A percentile compares a stretch with the other conserved stretches of the same genome.
Conservation (phyloP, 306 rosid genomes). For the Inga oerstediana region DNA sequence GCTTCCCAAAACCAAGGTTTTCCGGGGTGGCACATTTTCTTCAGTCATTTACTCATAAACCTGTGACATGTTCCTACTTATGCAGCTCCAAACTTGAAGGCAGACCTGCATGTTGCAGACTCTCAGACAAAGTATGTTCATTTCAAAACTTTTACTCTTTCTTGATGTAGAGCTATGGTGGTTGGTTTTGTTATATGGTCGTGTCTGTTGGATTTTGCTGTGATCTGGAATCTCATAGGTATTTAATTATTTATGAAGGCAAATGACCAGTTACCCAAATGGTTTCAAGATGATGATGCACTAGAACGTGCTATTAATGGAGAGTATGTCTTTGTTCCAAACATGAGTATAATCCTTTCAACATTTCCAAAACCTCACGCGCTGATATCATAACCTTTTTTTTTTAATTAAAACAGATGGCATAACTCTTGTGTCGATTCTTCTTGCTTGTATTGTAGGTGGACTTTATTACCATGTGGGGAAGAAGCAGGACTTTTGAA, state of each 20-base stretch:
- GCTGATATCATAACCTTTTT: background rate
- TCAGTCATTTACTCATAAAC: constrained; percentile 1
- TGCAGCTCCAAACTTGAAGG: constrained; percentile 95
- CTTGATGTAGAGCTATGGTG: constrained; percentile 13
- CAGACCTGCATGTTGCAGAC: constrained; percentile 79
- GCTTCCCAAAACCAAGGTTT: background rate
- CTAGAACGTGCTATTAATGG: constrained; percentile 87
- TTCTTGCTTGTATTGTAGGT: constrained; percentile 49
- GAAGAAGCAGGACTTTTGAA: constrained; percentile 46
- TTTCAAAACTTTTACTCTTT: constrained; percentile 20
- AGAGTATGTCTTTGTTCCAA: constrained; percentile 60
- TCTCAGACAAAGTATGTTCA: constrained; percentile 87
- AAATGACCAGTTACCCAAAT: constrained; percentile 61
- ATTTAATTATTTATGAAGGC: constrained; percentile 61
- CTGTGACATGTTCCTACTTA: constrained; percentile 21
- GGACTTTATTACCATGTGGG: constrained; percentile 76
- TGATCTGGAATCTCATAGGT: constrained; percentile 34
- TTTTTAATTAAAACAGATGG: background rate
- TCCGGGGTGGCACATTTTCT: background rate
- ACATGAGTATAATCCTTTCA: constrained; percentile 10
- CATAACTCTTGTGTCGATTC: constrained; percentile 1
- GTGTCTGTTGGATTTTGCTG: constrained; percentile 23
- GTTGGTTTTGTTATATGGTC: constrained; percentile 21
- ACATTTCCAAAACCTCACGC: constrained; percentile 9
- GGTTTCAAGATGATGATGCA: constrained; percentile 93